Conservation (phyloP, 352 stramenopile genomes). For the Globisporangium mamillatum region DNA sequence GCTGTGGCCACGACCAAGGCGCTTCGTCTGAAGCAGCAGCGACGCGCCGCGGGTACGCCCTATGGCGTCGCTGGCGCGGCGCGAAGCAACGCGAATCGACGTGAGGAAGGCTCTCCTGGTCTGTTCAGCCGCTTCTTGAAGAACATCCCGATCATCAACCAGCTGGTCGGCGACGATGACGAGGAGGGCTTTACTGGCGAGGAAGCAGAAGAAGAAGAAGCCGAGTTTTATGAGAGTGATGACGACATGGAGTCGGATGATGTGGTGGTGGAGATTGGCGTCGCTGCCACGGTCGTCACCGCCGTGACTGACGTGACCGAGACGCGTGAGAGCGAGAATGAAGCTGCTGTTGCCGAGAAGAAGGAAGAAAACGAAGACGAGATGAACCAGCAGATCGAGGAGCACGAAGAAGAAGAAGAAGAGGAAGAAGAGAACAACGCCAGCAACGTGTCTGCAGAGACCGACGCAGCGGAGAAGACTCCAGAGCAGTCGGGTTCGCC, state of each 20-base stretch:
- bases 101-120: slow-evolving; percentile 16
- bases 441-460: neutral
- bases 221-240: slow-evolving; percentile 2
- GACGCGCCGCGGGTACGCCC: slow-evolving; percentile 35
- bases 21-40: slow-evolving; percentile 24
- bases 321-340: neutral
- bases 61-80: slow-evolving; percentile 25
- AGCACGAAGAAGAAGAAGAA: slow-evolving; percentile 1
- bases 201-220: slow-evolving; percentile 18
- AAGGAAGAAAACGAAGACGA: slow-evolving; percentile 16
- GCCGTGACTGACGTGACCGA: slow-evolving; percentile 1
- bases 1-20: slow-evolving; percentile 7
- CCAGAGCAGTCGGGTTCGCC: neutral
- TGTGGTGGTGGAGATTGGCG: neutral
- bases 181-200: slow-evolving; percentile 22
- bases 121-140: slow-evolving; percentile 63
- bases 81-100: slow-evolving; percentile 8
- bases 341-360: neutral
- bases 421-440: neutral
- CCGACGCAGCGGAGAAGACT: neutral
- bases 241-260: slow-evolving; percentile 22
- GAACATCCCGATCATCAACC: slow-evolving; percentile 62
- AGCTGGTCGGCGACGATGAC: slow-evolving; percentile 43
- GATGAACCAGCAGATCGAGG: slow-evolving; percentile 6
- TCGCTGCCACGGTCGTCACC: neutral